Evolutionary conservation across 768 basidiomycete genomes (phyloP).

Genomic region (Naganishia antarctica): DNA sequence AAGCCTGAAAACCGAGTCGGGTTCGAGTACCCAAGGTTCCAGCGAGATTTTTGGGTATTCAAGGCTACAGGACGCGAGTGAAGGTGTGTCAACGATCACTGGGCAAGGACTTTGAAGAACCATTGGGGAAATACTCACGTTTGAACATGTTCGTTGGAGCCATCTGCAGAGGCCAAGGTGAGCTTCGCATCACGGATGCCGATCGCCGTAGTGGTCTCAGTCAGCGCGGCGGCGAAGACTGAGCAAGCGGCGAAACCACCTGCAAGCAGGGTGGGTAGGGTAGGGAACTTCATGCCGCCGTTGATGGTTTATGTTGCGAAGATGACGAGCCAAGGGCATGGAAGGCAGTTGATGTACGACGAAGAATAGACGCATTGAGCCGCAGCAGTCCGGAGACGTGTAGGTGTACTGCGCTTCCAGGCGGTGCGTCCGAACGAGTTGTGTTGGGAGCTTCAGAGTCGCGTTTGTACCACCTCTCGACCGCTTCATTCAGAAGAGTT

Average conservation of each 20-base stretch:
- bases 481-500: too few species aligned
- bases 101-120: too few species aligned
- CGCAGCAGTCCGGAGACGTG: too few species aligned
- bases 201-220: background rate
- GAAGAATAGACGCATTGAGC: too few species aligned
- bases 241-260: background rate
- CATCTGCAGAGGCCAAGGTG: conserved; percentile 9
- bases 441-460: too few species aligned
- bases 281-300: background rate
- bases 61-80: too few species aligned
- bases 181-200: conserved; percentile 7
- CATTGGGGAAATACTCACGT: background rate
- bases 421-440: too few species aligned
- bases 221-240: background rate
- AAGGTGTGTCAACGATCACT: too few species aligned
- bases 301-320: background rate
- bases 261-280: background rate
- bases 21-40: background rate
- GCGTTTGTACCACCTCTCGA: too few species aligned
- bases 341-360: too few species aligned
- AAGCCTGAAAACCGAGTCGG: conserved; percentile 6
- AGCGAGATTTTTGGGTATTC: background rate
- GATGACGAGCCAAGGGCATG: too few species aligned
- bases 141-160: conserved; percentile 6
- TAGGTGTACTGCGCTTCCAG: too few species aligned